A percentile compares a stretch with the other conserved stretches of the same genome.
Evolutionary conservation across 1,284 basidiomycete species (phyloP).

Genomic region (Peniophora sp.): DNA sequence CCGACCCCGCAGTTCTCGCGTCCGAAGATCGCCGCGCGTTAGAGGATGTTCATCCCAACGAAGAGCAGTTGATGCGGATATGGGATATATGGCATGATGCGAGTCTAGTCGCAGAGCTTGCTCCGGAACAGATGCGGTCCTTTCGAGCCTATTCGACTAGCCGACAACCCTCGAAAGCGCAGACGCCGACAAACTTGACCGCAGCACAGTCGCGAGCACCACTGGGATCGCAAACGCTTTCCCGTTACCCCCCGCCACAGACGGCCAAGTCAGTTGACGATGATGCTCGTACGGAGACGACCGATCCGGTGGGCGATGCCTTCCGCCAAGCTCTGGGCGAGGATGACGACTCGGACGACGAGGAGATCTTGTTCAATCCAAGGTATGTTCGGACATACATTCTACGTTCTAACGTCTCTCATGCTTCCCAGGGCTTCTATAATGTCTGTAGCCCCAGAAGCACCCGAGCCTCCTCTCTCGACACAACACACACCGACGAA

Average conservation of each 20-base stretch:
- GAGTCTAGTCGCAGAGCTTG: conserved; percentile 40
- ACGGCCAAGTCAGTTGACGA: conserved; percentile 29
- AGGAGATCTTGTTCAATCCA: conserved; percentile 58
- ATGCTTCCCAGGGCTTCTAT: not conserved
- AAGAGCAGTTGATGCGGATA: conserved; percentile 92
- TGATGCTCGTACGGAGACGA: conserved; percentile 64
- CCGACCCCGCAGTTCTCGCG: conserved; percentile 15
- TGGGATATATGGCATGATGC: conserved; percentile 80
- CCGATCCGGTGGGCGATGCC: conserved; percentile 72
- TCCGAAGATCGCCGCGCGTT: conserved; percentile 13
- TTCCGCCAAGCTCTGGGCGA: conserved; percentile 53
- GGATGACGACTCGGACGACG: conserved; percentile 41
- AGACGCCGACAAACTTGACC: not conserved
- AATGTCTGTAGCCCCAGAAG: conserved; percentile 4
- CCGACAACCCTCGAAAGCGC: conserved; percentile 4
- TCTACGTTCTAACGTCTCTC: not conserved
- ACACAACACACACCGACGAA: too few species aligned
- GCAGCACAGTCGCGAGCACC: not conserved
- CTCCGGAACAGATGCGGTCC: conserved; percentile 1
- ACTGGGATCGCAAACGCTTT: too few species aligned
- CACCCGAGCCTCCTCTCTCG: conserved; percentile 1
- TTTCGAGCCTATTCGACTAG: conserved; percentile 6
- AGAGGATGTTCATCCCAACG: conserved; percentile 83
- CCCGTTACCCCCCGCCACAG: not conserved
- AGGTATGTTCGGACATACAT: conserved; percentile 27